Percentiles rank a stretch among this genome's conserved stretches.
Conservation (phyloP, 176 grass and related monocot species). For the Zea luxurians region DNA sequence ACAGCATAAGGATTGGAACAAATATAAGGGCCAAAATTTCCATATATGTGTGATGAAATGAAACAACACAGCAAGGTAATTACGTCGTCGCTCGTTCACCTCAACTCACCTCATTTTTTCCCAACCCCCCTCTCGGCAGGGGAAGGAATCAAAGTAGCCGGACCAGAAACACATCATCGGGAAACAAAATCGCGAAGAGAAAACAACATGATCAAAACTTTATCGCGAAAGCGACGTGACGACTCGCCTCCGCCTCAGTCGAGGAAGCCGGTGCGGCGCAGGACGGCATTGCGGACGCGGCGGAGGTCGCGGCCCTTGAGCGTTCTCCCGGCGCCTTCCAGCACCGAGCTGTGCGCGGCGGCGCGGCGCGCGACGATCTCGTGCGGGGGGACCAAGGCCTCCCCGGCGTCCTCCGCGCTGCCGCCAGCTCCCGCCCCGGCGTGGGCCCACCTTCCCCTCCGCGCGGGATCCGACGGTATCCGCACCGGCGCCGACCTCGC, state of each 20-base stretch:
- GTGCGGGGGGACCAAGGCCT: constrained; percentile 46
- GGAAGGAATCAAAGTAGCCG: constrained; percentile 47
- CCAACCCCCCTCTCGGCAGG: constrained; percentile 13
- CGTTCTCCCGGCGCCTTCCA: constrained; percentile 61
- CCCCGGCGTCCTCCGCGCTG: constrained; percentile 31
- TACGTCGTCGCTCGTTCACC: constrained; percentile 44
- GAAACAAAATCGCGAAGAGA: constrained; percentile 2
- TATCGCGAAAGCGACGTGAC: constrained; percentile 47
- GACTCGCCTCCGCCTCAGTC: constrained; percentile 57
- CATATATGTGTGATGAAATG: constrained; percentile 42
- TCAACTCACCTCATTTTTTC: constrained; percentile 2
- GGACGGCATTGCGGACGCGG: constrained; percentile 63
- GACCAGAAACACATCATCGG: constrained; percentile 35
- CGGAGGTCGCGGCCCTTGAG: constrained; percentile 70
- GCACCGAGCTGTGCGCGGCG: constrained; percentile 46
- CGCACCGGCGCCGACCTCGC: constrained; percentile 50
- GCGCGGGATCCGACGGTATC: constrained; percentile 38
- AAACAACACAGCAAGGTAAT: constrained; percentile 26
- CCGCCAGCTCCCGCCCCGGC: background rate
- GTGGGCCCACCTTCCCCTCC: constrained; percentile 34
- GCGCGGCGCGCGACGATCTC: constrained; percentile 56
- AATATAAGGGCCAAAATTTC: constrained; percentile 40
- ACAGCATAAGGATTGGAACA: constrained; percentile 25
- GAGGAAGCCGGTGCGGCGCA: constrained; percentile 68
- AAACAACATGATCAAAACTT: constrained; percentile 41